phyloP scores from a whole-genome alignment of 2,329 filamentous ascomycete genomes.

The Ascochyta fabae region DNA sequence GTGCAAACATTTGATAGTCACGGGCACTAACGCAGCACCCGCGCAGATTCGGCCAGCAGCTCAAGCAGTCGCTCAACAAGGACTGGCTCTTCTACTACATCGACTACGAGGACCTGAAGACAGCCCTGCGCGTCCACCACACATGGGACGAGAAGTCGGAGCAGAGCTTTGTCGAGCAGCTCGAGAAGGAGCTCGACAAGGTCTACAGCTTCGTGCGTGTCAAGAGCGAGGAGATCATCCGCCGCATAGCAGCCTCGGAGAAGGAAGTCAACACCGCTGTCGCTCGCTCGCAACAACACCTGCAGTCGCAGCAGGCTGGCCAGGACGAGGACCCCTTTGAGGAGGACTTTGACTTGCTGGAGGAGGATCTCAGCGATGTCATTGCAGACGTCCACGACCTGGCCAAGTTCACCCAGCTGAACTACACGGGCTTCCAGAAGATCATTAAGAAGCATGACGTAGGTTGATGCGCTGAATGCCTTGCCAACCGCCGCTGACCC shows the following conservation, averaged over 20 bases:
- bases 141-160: constrained; percentile 94
- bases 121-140: constrained; percentile 76
- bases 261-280: constrained; percentile 90
- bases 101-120: constrained; percentile 92
- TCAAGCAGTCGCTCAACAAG: constrained; percentile 92
- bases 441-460: constrained; percentile 99
- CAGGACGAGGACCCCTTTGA: constrained; percentile 66
- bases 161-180: constrained; percentile 80
- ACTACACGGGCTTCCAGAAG: constrained; percentile 99
- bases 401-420: constrained; percentile 96
- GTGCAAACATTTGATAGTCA: constrained; percentile 26
- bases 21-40: constrained; percentile 32
- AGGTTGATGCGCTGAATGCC: constrained; percentile 47
- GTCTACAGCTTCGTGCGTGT: constrained; percentile 97
- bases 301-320: constrained; percentile 26
- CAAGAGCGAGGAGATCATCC: constrained; percentile 94
- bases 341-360: constrained; percentile 91
- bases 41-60: constrained; percentile 87
- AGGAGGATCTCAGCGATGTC: constrained; percentile 95
- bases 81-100: constrained; percentile 99
- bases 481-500: constrained; percentile 23
- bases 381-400: constrained; percentile 98
- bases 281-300: constrained; percentile 54
- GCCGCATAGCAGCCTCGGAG: constrained; percentile 86
- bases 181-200: constrained; percentile 94